Conservation (phyloP, 345 rosid genomes). For the Brassica carinata region DNA sequence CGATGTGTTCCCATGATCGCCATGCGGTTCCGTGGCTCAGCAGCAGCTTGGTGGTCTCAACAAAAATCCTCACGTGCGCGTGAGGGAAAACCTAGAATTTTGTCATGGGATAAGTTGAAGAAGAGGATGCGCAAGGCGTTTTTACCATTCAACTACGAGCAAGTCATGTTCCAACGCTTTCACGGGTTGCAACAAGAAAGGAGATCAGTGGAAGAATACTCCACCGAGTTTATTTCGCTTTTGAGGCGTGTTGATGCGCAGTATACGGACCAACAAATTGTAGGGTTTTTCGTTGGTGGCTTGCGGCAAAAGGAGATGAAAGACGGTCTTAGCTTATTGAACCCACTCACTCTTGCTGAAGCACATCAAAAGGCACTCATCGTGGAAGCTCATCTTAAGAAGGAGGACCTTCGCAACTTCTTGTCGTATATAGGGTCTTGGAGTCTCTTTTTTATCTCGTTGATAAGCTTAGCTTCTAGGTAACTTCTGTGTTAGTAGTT, state of each 20-base stretch:
- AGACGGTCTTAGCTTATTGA: neutral
- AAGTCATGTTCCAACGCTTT: neutral
- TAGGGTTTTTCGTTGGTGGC: neutral
- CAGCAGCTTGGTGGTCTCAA: neutral
- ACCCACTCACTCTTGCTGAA: slow-evolving; percentile 12
- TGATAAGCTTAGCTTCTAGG: too few species aligned
- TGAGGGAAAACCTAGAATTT: neutral
- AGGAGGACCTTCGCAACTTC: too few species aligned
- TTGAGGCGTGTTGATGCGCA: neutral
- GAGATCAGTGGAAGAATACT: neutral
- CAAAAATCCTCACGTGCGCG: neutral
- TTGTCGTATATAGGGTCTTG: too few species aligned
- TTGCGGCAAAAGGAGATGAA: neutral
- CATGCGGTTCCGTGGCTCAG: neutral
- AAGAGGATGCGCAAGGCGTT: neutral
- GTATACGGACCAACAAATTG: neutral
- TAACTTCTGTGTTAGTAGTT: too few species aligned
- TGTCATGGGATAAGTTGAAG: neutral
- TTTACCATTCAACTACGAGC: neutral
- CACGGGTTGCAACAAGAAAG: neutral
- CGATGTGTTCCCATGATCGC: neutral
- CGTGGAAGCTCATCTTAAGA: neutral
- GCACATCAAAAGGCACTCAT: slow-evolving; percentile 14
- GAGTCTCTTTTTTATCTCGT: too few species aligned
- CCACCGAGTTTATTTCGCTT: neutral